phyloP scores from a whole-genome alignment of 2,329 filamentous ascomycete genomes.

The Pleomassaria siparia region DNA sequence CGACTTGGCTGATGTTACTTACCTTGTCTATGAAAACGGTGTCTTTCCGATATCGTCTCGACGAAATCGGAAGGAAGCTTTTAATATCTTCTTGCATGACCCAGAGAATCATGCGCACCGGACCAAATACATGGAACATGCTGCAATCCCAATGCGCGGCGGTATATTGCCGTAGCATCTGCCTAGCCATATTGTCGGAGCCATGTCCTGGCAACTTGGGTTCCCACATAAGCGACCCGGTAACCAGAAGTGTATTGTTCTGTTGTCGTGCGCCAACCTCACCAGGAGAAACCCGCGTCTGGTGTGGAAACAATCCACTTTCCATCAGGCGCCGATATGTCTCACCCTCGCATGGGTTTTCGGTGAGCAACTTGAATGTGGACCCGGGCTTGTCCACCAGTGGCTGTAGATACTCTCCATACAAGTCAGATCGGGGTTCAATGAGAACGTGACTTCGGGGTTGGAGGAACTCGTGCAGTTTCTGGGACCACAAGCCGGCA shows the following conservation, averaged over 20 bases:
- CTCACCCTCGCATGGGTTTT: slow-evolving; percentile 23
- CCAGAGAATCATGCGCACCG: slow-evolving; percentile 79
- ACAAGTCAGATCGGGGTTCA: slow-evolving; percentile 66
- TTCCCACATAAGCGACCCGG: slow-evolving; percentile 39
- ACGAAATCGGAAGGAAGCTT: slow-evolving; percentile 59
- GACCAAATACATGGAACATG: slow-evolving; percentile 74
- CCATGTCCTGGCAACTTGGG: slow-evolving; percentile 48
- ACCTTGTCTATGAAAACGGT: slow-evolving; percentile 62
- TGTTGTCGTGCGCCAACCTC: slow-evolving; percentile 49
- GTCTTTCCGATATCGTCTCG: slow-evolving; percentile 58
- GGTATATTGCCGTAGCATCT: slow-evolving; percentile 65
- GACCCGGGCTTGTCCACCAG: slow-evolving; percentile 44
- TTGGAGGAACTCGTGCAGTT: slow-evolving; percentile 71
- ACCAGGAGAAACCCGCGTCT: slow-evolving; percentile 47
- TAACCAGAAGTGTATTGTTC: slow-evolving; percentile 72
- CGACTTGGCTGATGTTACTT: slow-evolving; percentile 55
- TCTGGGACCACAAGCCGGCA: slow-evolving; percentile 73
- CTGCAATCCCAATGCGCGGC: slow-evolving; percentile 58
- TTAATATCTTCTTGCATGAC: slow-evolving; percentile 62
- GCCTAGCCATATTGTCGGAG: slow-evolving; percentile 59
- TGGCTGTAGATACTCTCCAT: slow-evolving; percentile 60
- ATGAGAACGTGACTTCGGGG: slow-evolving; percentile 83
- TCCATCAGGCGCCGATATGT: slow-evolving; percentile 56
- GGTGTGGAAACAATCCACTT: slow-evolving; percentile 57
- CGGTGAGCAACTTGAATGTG: slow-evolving; percentile 50